Conservation (phyloP, 1,284 basidiomycete genomes). For the Apiotrichum brassicae region DNA sequence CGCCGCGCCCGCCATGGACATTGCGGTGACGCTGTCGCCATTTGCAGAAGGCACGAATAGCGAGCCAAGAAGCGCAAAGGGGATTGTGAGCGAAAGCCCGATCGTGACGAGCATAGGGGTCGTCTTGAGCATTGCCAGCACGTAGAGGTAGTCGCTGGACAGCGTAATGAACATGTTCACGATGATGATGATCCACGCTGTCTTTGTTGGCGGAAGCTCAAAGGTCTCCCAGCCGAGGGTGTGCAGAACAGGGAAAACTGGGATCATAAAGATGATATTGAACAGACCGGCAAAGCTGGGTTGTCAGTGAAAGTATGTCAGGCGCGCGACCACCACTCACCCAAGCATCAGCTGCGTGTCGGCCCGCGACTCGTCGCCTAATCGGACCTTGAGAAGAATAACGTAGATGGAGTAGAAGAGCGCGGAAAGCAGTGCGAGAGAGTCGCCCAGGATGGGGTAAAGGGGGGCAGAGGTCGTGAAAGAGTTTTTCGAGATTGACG, state of each 20-base stretch:
- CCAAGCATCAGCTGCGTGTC: constrained; percentile 93
- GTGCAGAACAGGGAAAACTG: constrained; percentile 75
- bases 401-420: constrained; percentile 88
- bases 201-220: constrained; percentile 59
- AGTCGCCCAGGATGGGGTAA: constrained; percentile 60
- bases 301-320: constrained; percentile 3
- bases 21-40: constrained; percentile 50
- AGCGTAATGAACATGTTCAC: constrained; percentile 84
- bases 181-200: constrained; percentile 60
- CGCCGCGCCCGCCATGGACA: constrained; percentile 55
- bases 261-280: constrained; percentile 76
- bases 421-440: constrained; percentile 71
- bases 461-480: constrained; percentile 14
- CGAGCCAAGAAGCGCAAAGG: constrained; percentile 44
- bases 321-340: constrained; percentile 24
- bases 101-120: constrained; percentile 82
- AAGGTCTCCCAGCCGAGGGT: constrained; percentile 67
- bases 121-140: constrained; percentile 90
- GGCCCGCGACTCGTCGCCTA: constrained; percentile 73
- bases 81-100: constrained; percentile 88
- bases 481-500: constrained; percentile 37
- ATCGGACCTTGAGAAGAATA: constrained; percentile 80
- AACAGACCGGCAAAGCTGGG: constrained; percentile 74
- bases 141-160: constrained; percentile 78
- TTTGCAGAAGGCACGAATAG: constrained; percentile 33